Evolutionary conservation across 2,329 filamentous ascomycete species (phyloP).

Genomic region (Penicillium sp.): DNA sequence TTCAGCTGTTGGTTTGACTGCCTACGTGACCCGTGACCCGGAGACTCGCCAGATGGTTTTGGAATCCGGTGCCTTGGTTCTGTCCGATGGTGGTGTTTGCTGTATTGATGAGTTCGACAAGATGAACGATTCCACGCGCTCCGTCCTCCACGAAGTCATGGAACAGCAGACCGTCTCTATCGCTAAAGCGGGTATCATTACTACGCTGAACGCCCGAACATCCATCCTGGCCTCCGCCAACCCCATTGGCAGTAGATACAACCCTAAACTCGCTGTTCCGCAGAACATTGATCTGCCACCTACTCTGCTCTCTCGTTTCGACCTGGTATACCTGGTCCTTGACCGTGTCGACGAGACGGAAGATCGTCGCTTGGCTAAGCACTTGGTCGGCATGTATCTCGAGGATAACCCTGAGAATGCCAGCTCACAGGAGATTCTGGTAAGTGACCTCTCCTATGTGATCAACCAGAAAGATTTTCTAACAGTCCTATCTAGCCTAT

Average conservation of each 20-base stretch:
- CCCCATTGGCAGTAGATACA: slow-evolving; percentile 96
- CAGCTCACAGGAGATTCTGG: slow-evolving; percentile 72
- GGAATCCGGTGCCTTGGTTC: slow-evolving; percentile 69
- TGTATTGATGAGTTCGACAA: slow-evolving; percentile 80
- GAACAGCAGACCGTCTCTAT: slow-evolving; percentile 77
- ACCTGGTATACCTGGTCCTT: slow-evolving; percentile 93
- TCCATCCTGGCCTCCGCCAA: slow-evolving; percentile 96
- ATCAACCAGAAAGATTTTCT: slow-evolving; percentile 14
- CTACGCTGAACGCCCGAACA: slow-evolving; percentile 89
- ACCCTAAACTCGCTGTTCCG: slow-evolving; percentile 89
- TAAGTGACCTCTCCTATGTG: slow-evolving; percentile 48
- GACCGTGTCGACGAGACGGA: slow-evolving; percentile 88
- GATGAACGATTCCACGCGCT: slow-evolving; percentile 72
- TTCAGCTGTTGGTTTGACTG: slow-evolving; percentile 72
- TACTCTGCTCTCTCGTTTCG: slow-evolving; percentile 91
- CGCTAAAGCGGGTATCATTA: slow-evolving; percentile 75
- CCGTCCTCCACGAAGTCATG: slow-evolving; percentile 77
- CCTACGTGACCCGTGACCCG: slow-evolving; percentile 73
- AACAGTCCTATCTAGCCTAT: slow-evolving; percentile 61
- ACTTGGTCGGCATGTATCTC: slow-evolving; percentile 93
- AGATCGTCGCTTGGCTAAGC: slow-evolving; percentile 84
- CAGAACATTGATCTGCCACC: slow-evolving; percentile 98
- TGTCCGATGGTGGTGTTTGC: slow-evolving; percentile 73
- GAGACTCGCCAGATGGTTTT: slow-evolving; percentile 71
- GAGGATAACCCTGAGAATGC: slow-evolving; percentile 90